These are phyloP conservation scores for Soucietia sequanensis DNA, from an alignment of 805 yeast species.

Conservation along the genomic window DNA sequence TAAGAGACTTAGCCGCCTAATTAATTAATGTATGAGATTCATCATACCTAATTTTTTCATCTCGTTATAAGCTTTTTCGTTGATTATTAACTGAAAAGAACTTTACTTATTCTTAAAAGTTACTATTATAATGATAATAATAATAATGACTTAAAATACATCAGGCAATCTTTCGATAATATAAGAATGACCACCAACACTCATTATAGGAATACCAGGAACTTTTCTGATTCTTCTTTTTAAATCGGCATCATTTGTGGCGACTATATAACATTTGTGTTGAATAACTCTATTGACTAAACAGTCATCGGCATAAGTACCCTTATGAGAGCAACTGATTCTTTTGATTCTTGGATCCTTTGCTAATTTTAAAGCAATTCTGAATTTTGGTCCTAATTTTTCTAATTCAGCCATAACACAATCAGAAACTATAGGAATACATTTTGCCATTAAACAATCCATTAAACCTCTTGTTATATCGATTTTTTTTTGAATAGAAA, in stretches of 20 bases:
- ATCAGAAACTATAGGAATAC: slow-evolving; percentile 93
- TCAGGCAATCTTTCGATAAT: slow-evolving; percentile 95
- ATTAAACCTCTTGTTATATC: slow-evolving; percentile 95
- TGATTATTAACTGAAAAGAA: no score
- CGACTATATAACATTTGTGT: slow-evolving; percentile 95
- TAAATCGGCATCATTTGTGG: slow-evolving; percentile 96
- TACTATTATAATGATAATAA: no score
- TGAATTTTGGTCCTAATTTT: slow-evolving; percentile 89
- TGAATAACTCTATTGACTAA: slow-evolving; percentile 89
- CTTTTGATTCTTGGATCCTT: slow-evolving; percentile 90
- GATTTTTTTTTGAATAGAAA: slow-evolving; percentile 92
- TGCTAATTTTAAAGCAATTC: slow-evolving; percentile 90
- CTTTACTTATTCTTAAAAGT: no score
- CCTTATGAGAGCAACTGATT: slow-evolving; percentile 86
- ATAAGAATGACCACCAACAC: slow-evolving; percentile 91
- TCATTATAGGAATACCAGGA: slow-evolving; percentile 96
- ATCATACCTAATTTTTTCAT: no score
- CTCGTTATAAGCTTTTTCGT: slow-evolving; percentile 1
- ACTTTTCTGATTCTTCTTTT: slow-evolving; percentile 92
- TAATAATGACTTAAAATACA: slow-evolving; percentile 60
- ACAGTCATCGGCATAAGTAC: slow-evolving; percentile 98
- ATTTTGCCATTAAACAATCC: slow-evolving; percentile 92
- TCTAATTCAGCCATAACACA: slow-evolving; percentile 98
- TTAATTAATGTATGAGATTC: no score
- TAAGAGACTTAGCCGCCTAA: no score